A percentile compares a stretch with the other conserved stretches of the same genome.
Evolutionary conservation across 352 stramenopile species (phyloP).

Genomic region (Phytopythium vexans): DNA sequence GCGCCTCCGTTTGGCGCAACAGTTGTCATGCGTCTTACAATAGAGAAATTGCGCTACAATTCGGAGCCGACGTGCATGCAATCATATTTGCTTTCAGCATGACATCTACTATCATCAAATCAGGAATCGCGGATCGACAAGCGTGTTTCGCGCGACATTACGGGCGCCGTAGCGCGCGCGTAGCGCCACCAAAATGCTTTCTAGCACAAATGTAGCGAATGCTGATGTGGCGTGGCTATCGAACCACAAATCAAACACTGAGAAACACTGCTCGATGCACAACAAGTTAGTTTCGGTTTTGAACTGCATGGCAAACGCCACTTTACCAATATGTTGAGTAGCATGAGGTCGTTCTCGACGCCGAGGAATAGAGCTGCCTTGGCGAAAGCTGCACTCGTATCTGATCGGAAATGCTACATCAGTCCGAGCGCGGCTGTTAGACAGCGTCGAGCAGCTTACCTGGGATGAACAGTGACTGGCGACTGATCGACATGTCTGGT

Average conservation of each 20-base stretch:
- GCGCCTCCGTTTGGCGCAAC: background rate
- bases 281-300: too few species aligned
- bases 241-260: conserved; percentile 59
- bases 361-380: conserved; percentile 64
- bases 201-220: conserved; percentile 57
- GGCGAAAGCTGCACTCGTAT: conserved; percentile 51
- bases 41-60: background rate
- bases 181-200: conserved; percentile 29
- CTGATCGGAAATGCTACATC: conserved; percentile 11
- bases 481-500: conserved; percentile 65
- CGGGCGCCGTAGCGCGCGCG: conserved; percentile 37
- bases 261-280: conserved; percentile 47
- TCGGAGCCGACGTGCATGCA: background rate
- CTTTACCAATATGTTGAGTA: conserved; percentile 82
- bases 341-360: conserved; percentile 84
- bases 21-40: background rate
- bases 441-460: conserved; percentile 19
- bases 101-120: conserved; percentile 27
- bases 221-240: conserved; percentile 64
- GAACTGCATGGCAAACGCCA: conserved; percentile 5
- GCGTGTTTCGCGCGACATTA: conserved; percentile 48
- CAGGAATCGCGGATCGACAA: conserved; percentile 69
- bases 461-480: conserved; percentile 64
- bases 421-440: background rate
- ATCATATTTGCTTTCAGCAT: too few species aligned